Evolutionary conservation across 768 basidiomycete species (phyloP), one percentile per base, ranked within the genome.

Genomic region (Suillus cothurnatus): DNA sequence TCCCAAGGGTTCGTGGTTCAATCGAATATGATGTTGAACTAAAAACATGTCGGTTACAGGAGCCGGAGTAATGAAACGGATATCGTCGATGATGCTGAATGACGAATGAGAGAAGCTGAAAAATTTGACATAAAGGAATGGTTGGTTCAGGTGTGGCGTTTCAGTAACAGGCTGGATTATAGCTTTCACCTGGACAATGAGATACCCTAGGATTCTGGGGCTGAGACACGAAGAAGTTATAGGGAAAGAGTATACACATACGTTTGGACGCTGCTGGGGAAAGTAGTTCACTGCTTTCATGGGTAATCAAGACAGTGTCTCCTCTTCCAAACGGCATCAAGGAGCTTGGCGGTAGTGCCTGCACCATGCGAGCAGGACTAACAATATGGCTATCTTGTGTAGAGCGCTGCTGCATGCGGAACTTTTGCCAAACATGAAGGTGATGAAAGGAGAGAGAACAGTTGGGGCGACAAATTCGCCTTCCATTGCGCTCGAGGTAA

Each of bases 211-310:
- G 9, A 43, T 59, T 64, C 7, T 31, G 55, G n/a, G n/a, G n/a
- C n/a, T 64, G 31, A 64, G 53, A 23, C 6, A 8, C 2, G 0
- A 39, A 21, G 0, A 26, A 26, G 47, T 21, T 57, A 26, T 9
- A 15, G 17, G 7, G 1, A 23, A 38, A 31, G 12, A 3, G 3
- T 39, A 11, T 26, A 6, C 15, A 63, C 39, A 1, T 43, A 64
- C 21, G 6, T 45, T 58, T 39, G 4, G 26, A 23, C 1, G 17
- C 19, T 5, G 55, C 4, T 23, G 50, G 38, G 6, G 57, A 65
- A 61, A 61, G 28, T 15, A 36, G 32, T 4, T 69, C 38, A 9
- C 68, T 58, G 26, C 50, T 69, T 23, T 69, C 58, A 23, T 69
- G 61, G 12, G 19, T 1, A 14, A 69, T 23, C 1, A 68, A 45